Base-by-base conservation (phyloP, 208 protist species). In the Phytomonas serpens region DNA sequence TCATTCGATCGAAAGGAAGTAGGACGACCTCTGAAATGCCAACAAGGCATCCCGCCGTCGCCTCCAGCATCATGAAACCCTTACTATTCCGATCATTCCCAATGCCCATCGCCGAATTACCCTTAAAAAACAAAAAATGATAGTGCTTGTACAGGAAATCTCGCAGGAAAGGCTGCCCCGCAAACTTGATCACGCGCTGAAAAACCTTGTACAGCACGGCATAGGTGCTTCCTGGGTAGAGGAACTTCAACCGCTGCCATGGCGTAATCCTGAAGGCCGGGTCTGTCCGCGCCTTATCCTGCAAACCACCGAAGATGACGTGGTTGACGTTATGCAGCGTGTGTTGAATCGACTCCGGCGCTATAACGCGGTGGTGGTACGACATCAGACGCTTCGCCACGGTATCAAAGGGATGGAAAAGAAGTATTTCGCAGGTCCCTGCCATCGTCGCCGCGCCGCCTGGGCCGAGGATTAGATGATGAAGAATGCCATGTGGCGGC, bases 131-230 rank as follows among this genome's bases (percentile, higher is more conserved):
- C 40, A 47, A 47, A 47, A 47, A 47, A 19, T 19, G 4, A 11
- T 47, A 42, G 63, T 86, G 68, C 3, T 33, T 51, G 38, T 70
- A 70, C 31, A 95, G 65, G 72, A 82, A 84, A 68, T 96, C 90
- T 47, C 87, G 86, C 65, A 95, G 87, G 40, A 93, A 52, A 0
- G 93, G 93, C 87, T 97, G 93, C 4, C 91, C 91, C 6, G 89
- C 90, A 68, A 97, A 96, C 80, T 97, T 97, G 86, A 94, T 96
- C 32, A 95, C 86, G 27, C 93, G 87, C 80, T 97, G 93, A 47
- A 94, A 84, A 0, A 97, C 86, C 78, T 97, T 97, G 77, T 97
- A 97, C 16, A 85, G 77, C 4, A 93, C 84, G 31, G 88, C 93
- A 75, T 95, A 97, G 47, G 84, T 68, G 64, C 88, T 93, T 67